These are phyloP conservation scores for Phytophthora fragariaefolia DNA, from an alignment of 352 stramenopile genomes.

Conservation along the genomic window DNA sequence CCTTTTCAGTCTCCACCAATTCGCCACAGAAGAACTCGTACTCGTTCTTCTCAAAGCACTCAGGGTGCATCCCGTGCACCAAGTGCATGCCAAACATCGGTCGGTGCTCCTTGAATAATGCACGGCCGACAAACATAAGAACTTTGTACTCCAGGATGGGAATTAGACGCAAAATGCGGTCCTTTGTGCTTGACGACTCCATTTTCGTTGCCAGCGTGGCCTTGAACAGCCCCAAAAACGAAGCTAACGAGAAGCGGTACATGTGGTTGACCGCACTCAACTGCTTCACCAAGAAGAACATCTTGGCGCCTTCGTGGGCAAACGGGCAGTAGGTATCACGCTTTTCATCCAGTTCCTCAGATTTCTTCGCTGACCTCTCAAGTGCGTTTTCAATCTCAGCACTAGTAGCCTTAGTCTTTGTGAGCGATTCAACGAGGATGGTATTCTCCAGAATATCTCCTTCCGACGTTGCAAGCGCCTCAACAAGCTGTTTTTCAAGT, in stretches of 20 bases:
- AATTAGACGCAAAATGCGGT: constrained; percentile 85
- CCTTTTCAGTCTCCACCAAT: constrained; percentile 49
- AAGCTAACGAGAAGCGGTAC: constrained; percentile 95
- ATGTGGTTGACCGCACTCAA: constrained; percentile 94
- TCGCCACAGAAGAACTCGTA: constrained; percentile 94
- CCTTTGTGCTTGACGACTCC: constrained; percentile 72
- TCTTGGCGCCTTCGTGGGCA: constrained; percentile 84
- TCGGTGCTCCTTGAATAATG: constrained; percentile 94
- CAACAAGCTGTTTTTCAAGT: constrained; percentile 94
- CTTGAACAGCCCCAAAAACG: constrained; percentile 91
- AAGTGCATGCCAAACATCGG: constrained; percentile 95
- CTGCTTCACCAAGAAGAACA: constrained; percentile 95
- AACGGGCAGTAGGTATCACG: constrained; percentile 92
- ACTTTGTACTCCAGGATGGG: constrained; percentile 90
- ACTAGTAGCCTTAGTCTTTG: constrained; percentile 92
- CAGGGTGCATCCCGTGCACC: constrained; percentile 92
- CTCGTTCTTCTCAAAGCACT: constrained; percentile 94
- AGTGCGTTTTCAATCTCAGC: constrained; percentile 92
- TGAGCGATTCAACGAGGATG: constrained; percentile 94
- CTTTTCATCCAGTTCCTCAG: constrained; percentile 92
- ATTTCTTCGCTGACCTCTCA: constrained; percentile 89
- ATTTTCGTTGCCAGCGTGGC: constrained; percentile 85
- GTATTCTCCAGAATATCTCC: constrained; percentile 97
- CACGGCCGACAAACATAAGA: constrained; percentile 92
- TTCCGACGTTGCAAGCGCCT: constrained; percentile 93